phyloP scores from a whole-genome alignment of 2,329 filamentous ascomycete species.

The Cytospora leucostoma region DNA sequence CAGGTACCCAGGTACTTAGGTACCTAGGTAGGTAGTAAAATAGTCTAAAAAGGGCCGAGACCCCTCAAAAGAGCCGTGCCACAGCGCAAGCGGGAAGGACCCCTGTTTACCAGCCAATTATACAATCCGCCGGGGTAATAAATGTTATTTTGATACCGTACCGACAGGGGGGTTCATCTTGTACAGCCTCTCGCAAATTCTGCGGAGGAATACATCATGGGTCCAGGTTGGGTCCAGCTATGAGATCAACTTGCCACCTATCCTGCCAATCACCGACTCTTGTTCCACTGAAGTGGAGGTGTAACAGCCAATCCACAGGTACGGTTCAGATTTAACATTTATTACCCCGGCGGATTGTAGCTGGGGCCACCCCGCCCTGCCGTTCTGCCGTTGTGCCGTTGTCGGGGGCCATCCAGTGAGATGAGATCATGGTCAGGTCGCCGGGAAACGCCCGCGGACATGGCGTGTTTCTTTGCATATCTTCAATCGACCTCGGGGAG shows the following conservation, averaged over 20 bases:
- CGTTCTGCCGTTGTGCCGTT: background rate
- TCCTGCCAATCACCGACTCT: no score
- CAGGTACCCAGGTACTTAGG: background rate
- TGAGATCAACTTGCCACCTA: no score
- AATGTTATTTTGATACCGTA: no score
- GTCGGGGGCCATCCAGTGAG: background rate
- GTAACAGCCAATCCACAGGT: no score
- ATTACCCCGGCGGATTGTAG: conserved; percentile 23
- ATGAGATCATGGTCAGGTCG: conserved; percentile 20
- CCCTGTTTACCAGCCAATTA: conserved; percentile 5
- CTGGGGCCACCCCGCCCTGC: background rate
- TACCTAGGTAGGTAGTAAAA: background rate
- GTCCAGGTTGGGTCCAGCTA: no score
- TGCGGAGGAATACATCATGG: no score
- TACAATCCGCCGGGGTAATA: no score
- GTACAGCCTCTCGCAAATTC: no score
- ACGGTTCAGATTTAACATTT: no score
- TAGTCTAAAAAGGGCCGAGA: background rate
- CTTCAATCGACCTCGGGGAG: background rate
- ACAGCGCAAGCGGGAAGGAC: background rate
- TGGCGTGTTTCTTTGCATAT: no score
- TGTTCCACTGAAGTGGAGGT: no score
- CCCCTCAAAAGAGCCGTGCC: background rate
- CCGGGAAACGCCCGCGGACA: conserved; percentile 11
- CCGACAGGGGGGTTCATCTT: no score